Conservation (phyloP, 75 land plant species). For the Cupressus sempervirens region DNA sequence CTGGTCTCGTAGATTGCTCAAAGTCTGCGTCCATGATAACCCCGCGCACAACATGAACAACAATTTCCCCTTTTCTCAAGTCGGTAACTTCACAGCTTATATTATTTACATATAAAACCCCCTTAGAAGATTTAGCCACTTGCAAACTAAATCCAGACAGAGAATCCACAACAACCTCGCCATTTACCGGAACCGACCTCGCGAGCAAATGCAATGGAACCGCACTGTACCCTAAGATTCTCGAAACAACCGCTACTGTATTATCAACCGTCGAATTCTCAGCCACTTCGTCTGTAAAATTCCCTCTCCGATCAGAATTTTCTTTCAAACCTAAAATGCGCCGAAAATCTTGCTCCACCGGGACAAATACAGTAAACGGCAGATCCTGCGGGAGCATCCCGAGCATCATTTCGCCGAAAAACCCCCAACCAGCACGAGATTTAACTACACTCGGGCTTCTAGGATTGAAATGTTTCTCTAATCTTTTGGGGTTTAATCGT, state of each 20-base stretch:
- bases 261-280: background rate
- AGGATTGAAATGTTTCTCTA: background rate
- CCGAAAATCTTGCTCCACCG: slow-evolving; percentile 50
- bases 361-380: slow-evolving; percentile 79
- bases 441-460: background rate
- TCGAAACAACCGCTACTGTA: slow-evolving; percentile 47
- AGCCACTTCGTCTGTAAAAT: background rate
- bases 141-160: slow-evolving; percentile 41
- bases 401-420: slow-evolving; percentile 57
- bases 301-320: background rate
- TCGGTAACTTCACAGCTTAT: slow-evolving; percentile 42
- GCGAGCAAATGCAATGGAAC: slow-evolving; percentile 42
- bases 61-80: slow-evolving; percentile 33
- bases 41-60: slow-evolving; percentile 75
- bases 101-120: slow-evolving; percentile 51
- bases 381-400: slow-evolving; percentile 63
- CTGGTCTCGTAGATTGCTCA: slow-evolving; percentile 47
- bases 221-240: slow-evolving; percentile 58
- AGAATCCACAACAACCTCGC: slow-evolving; percentile 40
- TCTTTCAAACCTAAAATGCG: slow-evolving; percentile 22
- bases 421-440: background rate
- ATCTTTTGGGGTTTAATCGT: background rate
- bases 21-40: slow-evolving; percentile 82
- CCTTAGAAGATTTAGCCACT: slow-evolving; percentile 26
- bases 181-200: slow-evolving; percentile 15